Evolutionary conservation across 768 basidiomycete genomes (phyloP).

Genomic region (Kwoniella heveanensis): DNA sequence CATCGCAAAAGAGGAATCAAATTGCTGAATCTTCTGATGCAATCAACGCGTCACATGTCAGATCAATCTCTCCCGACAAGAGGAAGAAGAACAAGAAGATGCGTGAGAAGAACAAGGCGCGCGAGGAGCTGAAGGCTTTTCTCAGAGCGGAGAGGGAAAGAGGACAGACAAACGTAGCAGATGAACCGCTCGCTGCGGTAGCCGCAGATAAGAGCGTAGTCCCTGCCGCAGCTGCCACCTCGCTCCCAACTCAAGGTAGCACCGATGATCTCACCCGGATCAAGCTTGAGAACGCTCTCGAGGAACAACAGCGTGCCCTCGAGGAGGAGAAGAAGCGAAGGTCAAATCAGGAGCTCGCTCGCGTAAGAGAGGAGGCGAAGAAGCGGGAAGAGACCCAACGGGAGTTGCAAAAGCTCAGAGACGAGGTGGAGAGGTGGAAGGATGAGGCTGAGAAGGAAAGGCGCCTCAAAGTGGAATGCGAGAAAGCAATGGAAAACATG

Average conservation of each 20-base stretch:
- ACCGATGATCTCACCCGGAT: too few species aligned
- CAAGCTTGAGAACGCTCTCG: background rate
- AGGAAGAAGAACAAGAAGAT: conserved; percentile 3
- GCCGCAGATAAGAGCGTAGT: too few species aligned
- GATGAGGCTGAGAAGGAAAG: conserved; percentile 14
- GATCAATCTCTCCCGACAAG: background rate
- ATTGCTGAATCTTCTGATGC: background rate
- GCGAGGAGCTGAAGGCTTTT: background rate
- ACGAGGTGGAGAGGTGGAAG: conserved; percentile 2
- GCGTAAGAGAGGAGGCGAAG: conserved; percentile 2
- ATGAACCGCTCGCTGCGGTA: too few species aligned
- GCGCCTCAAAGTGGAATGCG: conserved; percentile 10
- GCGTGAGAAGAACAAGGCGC: conserved; percentile 1
- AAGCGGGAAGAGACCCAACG: conserved; percentile 1
- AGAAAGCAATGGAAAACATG: conserved; percentile 12
- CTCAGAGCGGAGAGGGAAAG: conserved; percentile 2
- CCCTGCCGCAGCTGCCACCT: too few species aligned
- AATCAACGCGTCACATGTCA: background rate
- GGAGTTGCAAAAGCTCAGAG: background rate
- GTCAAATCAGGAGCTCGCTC: conserved; percentile 10
- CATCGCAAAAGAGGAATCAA: background rate
- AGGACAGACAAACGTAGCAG: too few species aligned
- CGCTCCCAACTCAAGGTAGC: too few species aligned
- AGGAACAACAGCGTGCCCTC: background rate
- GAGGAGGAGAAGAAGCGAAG: conserved; percentile 17